Evolutionary conservation across 345 rosid species (phyloP).

Genomic region (Eucalyptus tenuipes): DNA sequence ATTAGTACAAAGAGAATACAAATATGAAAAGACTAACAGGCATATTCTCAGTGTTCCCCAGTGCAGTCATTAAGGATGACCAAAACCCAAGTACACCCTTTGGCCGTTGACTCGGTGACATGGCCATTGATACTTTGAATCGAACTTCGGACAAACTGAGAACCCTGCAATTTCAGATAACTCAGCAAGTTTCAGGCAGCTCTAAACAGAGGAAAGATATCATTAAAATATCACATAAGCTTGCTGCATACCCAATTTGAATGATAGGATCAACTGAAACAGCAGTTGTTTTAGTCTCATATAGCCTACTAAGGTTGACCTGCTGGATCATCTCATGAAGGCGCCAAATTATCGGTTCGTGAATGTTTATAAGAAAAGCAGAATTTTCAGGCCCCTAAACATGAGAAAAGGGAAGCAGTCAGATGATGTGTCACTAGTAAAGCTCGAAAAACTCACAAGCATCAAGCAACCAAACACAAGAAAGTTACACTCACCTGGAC

Average conservation of each 20-base stretch:
- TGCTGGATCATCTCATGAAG: constrained; percentile 96
- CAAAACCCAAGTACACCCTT: constrained; percentile 98
- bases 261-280: constrained; percentile 95
- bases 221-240: neutral
- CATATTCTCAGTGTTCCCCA: constrained; percentile 98
- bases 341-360: constrained; percentile 98
- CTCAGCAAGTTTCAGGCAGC: neutral
- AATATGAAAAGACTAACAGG: constrained; percentile 41
- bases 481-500: constrained; percentile 40
- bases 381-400: constrained; percentile 71
- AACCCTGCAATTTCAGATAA: constrained; percentile 43
- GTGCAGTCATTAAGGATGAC: constrained; percentile 97
- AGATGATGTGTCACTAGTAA: neutral
- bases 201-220: neutral
- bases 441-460: neutral
- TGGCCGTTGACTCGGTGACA: constrained; percentile 97
- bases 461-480: neutral
- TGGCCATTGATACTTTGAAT: constrained; percentile 83
- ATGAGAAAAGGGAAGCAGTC: neutral
- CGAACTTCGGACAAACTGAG: constrained; percentile 84
- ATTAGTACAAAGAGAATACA: neutral
- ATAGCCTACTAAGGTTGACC: constrained; percentile 60
- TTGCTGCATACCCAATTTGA: constrained; percentile 66
- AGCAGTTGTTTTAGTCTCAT: constrained; percentile 54
- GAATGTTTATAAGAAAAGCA: constrained; percentile 83